Evolutionary conservation across 192 early-diverging fungal genomes (phyloP), one percentile per base, ranked within the genome.

Genomic region (Allomyces javanicus): DNA sequence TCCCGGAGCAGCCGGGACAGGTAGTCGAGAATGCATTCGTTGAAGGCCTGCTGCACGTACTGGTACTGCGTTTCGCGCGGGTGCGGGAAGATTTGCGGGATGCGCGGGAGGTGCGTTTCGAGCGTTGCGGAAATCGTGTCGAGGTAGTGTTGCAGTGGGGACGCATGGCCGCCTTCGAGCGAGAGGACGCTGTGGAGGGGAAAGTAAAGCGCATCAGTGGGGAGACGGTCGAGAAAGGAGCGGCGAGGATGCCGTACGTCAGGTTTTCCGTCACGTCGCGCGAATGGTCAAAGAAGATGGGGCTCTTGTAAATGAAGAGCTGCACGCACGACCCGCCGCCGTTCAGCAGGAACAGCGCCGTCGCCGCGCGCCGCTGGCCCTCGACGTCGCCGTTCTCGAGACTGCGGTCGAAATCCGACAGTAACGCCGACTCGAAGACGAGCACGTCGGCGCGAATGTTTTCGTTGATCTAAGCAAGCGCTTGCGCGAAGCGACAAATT

Each of bases 231-330:
- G 33, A 40, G 7, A 40, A 40, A 3, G 33, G 33, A 27, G 33
- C 9, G 33, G 33, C 33, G 33, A 40, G 33, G 33, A 40, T n/a
- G n/a, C n/a, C 33, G 33, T 40, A 40, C 33, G 33, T 40, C 33
- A 83, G 73, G 66, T 83, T 83, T 63, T 78, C 82, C 44, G 75
- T 65, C 17, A 80, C 71, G 62, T 77, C 68, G 62, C 74, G 78
- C 25, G 86, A 85, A 65, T 84, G 79, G 73, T 92, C 90, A 69
- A 85, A 92, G 66, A 92, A 91, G 24, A 92, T 83, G 40, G 85
- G 86, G 70, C 89, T 86, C 68, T 92, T 92, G 25, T 89, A 86
- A 63, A 91, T 84, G 71, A 87, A 92, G 1, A 87, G 78, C 64
- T 88, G 81, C 58, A 89, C 83, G 66, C 82, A 84, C 19, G 79